Evolutionary conservation across 306 rosid genomes (phyloP).

Genomic region (Ormosia semicastrata): DNA sequence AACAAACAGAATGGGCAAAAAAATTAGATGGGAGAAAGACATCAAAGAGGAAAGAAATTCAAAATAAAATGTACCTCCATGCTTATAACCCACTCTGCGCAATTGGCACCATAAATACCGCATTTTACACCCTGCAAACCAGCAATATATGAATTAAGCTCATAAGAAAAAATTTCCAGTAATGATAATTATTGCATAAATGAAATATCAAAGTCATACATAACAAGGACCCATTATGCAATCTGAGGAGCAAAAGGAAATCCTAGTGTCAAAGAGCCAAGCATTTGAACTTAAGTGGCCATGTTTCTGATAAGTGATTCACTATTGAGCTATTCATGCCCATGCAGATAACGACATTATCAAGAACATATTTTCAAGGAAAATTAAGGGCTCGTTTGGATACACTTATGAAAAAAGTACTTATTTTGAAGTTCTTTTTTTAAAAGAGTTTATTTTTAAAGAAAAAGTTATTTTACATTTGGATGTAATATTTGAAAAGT

Average conservation of each 20-base stretch:
- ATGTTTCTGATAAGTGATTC: not conserved
- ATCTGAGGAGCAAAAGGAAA: not conserved
- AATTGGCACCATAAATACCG: slow-evolving; percentile 86
- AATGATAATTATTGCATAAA: not conserved
- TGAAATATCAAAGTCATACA: slow-evolving; percentile 9
- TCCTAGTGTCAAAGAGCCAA: not conserved
- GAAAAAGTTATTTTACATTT: no score
- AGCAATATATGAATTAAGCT: slow-evolving; percentile 22
- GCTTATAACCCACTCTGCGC: slow-evolving; percentile 89
- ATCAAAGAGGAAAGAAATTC: not conserved
- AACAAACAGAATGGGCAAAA: not conserved
- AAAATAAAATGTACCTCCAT: slow-evolving; percentile 66
- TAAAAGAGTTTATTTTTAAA: no score
- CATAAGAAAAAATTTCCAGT: not conserved
- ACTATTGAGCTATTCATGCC: slow-evolving; percentile 1
- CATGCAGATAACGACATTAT: not conserved
- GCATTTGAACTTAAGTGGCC: not conserved
- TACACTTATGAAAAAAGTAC: no score
- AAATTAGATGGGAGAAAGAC: not conserved
- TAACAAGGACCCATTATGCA: not conserved
- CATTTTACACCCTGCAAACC: slow-evolving; percentile 73
- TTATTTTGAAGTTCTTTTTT: no score
- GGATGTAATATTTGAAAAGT: no score
- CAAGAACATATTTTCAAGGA: not conserved
- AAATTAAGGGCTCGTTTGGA: not conserved